Conservation (phyloP, 2,329 filamentous ascomycete genomes). For the Xylaria multiplex region DNA sequence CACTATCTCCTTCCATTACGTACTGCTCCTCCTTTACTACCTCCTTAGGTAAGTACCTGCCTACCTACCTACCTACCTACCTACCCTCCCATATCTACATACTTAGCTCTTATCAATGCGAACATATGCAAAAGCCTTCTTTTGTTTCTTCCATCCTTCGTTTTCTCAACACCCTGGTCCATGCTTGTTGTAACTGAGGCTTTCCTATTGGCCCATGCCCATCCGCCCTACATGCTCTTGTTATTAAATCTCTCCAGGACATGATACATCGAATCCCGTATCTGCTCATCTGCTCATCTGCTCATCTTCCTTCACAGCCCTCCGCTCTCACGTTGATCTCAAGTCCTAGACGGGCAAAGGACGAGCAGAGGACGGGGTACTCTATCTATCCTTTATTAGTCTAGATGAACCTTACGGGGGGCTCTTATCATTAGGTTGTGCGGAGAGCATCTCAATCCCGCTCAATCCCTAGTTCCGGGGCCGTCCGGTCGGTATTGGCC, state of each 20-base stretch:
- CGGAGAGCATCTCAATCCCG: conserved; percentile 12
- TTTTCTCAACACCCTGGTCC: not conserved
- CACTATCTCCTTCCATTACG: no score
- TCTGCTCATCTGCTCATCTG: conserved; percentile 4
- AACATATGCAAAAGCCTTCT: conserved; percentile 26
- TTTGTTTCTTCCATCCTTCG: conserved; percentile 7
- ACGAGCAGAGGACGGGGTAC: no score
- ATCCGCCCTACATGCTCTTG: conserved; percentile 3
- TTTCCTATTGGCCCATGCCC: conserved; percentile 22
- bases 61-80: no score
- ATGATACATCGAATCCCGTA: not conserved
- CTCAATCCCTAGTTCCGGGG: conserved; percentile 16
- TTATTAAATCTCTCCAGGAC: conserved; percentile 12
- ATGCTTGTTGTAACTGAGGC: not conserved
- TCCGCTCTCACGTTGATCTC: not conserved
- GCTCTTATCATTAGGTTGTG: conserved; percentile 12
- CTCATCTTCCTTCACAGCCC: not conserved
- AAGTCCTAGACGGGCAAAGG: no score
- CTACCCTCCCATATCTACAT: no score
- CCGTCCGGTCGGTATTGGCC: conserved; percentile 24
- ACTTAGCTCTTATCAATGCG: not conserved
- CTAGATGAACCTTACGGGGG: not conserved
- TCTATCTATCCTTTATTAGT: no score
- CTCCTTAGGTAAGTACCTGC: no score
- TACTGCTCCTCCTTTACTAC: no score